Conservation (phyloP, 1,284 basidiomycete genomes). For the Agroathelia rolfsii region DNA sequence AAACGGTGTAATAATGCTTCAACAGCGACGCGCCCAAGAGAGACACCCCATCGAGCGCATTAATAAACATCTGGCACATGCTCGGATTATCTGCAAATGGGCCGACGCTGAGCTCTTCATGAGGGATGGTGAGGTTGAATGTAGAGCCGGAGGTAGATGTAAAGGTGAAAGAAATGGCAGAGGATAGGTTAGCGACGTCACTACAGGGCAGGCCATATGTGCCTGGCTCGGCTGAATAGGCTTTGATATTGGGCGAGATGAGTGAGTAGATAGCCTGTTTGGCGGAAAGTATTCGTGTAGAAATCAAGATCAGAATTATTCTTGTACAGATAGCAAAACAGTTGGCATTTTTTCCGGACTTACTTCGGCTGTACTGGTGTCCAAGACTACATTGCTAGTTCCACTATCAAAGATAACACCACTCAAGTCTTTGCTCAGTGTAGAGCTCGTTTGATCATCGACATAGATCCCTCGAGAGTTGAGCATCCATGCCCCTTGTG, state of each 20-base stretch:
- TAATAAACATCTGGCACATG: constrained; percentile 45
- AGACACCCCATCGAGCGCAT: constrained; percentile 38
- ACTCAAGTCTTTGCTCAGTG: constrained; percentile 28
- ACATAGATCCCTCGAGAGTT: constrained; percentile 36
- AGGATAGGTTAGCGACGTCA: constrained; percentile 34
- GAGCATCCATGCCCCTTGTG: constrained; percentile 35
- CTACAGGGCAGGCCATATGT: constrained; percentile 45
- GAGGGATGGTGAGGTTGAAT: constrained; percentile 49
- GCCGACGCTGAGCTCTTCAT: constrained; percentile 43
- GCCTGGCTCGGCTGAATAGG: constrained; percentile 38
- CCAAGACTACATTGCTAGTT: constrained; percentile 43
- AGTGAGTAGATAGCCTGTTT: constrained; percentile 42
- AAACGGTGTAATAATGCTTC: constrained; percentile 49
- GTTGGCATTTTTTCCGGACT: too few species aligned
- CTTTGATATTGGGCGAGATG: constrained; percentile 45
- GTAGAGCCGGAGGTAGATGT: constrained; percentile 32
- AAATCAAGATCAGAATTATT: constrained; percentile 2
- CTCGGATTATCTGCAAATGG: constrained; percentile 38
- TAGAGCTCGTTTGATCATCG: constrained; percentile 38
- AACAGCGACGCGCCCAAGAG: constrained; percentile 42
- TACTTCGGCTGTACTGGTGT: constrained; percentile 36
- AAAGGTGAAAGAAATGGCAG: constrained; percentile 40
- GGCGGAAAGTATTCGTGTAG: constrained; percentile 5
- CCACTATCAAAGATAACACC: constrained; percentile 48
- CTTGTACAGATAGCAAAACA: too few species aligned